Conservation (phyloP, 495 filamentous ascomycete genomes). For the Darksidea phi region DNA sequence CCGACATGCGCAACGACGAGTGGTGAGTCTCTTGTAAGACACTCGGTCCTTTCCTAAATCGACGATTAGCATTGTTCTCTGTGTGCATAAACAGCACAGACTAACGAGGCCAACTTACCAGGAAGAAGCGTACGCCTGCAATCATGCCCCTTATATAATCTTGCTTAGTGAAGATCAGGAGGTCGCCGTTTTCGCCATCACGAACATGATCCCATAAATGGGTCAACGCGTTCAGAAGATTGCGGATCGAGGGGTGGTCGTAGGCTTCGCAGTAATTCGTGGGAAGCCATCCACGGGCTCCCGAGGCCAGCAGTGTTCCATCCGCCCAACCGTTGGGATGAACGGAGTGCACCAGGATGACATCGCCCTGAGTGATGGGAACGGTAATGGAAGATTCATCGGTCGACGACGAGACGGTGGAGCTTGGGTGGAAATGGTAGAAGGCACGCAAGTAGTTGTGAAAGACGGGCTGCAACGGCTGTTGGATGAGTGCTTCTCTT, state of each 20-base stretch:
- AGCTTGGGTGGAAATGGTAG: conserved; percentile 83
- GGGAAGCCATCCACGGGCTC: conserved; percentile 91
- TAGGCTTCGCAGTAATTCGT: conserved; percentile 98
- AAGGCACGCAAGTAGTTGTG: conserved; percentile 96
- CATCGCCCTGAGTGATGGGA: conserved; percentile 82
- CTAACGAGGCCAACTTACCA: conserved; percentile 59
- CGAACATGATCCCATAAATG: conserved; percentile 91
- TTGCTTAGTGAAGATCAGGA: conserved; percentile 76
- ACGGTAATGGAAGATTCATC: conserved; percentile 63
- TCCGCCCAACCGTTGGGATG: conserved; percentile 99
- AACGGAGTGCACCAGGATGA: conserved; percentile 93
- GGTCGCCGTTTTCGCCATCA: conserved; percentile 61
- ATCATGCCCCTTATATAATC: conserved; percentile 90
- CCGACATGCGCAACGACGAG: conserved; percentile 70
- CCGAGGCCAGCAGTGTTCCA: conserved; percentile 86
- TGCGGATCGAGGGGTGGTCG: conserved; percentile 79
- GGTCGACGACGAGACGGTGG: conserved; percentile 67
- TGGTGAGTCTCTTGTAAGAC: conserved; percentile 75
- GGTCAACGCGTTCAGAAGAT: conserved; percentile 79
- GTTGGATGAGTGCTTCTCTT: conserved; percentile 17
- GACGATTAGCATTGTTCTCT: conserved; percentile 26
- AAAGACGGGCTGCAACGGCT: conserved; percentile 60
- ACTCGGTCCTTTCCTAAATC: conserved; percentile 78
- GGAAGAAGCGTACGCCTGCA: conserved; percentile 82
- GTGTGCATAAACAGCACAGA: background rate